These are phyloP conservation scores for Sphaerostilbella broomeana DNA, from an alignment of 2,329 filamentous ascomycete species.

Conservation along the genomic window DNA sequence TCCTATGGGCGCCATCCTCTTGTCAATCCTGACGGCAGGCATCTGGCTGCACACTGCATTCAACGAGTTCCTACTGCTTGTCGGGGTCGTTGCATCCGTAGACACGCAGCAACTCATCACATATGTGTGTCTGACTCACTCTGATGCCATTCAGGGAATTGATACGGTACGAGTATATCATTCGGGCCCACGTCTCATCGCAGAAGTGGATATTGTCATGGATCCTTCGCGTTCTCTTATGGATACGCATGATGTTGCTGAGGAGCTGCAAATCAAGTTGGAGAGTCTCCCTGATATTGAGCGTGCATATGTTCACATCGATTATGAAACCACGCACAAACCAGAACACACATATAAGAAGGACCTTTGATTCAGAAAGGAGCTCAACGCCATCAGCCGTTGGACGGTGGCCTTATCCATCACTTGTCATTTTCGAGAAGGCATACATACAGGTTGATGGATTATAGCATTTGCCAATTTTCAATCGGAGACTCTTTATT, in stretches of 20 bases:
- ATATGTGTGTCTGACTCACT: slow-evolving; percentile 86
- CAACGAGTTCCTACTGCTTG: slow-evolving; percentile 81
- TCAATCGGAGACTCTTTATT: too few relatives aligned
- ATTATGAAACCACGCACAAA: slow-evolving; percentile 94
- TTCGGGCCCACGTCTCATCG: slow-evolving; percentile 78
- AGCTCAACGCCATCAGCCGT: background rate
- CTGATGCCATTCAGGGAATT: slow-evolving; percentile 71
- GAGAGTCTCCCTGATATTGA: slow-evolving; percentile 90
- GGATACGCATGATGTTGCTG: slow-evolving; percentile 85
- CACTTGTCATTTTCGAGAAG: background rate
- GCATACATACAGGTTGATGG: too few relatives aligned
- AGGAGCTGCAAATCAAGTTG: slow-evolving; percentile 88
- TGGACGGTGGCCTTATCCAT: too few relatives aligned
- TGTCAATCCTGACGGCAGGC: slow-evolving; percentile 69
- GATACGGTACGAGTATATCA: slow-evolving; percentile 95
- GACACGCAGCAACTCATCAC: slow-evolving; percentile 90
- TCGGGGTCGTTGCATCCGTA: slow-evolving; percentile 80
- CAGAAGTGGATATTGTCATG: slow-evolving; percentile 97
- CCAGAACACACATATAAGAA: slow-evolving; percentile 70
- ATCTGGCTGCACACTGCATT: slow-evolving; percentile 86
- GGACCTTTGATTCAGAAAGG: slow-evolving; percentile 38
- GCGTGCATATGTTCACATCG: slow-evolving; percentile 91
- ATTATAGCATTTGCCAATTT: too few relatives aligned
- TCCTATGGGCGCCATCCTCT: slow-evolving; percentile 78
- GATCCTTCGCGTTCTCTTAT: slow-evolving; percentile 63